Evolutionary conservation across 768 basidiomycete species (phyloP).

Genomic region (Candolleomyces aberdarensis): DNA sequence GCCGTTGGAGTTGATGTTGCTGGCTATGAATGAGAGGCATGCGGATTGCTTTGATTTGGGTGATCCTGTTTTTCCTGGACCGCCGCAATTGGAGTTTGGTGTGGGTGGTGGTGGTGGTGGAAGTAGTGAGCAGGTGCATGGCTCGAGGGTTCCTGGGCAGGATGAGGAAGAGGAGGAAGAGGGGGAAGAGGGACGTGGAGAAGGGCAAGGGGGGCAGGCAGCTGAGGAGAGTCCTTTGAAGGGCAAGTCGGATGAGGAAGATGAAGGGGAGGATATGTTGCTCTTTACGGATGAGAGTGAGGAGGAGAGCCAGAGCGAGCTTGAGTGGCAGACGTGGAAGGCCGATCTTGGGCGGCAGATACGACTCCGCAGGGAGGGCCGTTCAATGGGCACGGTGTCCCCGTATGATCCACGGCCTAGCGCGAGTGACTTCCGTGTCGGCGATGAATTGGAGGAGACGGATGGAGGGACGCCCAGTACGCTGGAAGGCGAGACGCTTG

Average conservation of each 20-base stretch:
- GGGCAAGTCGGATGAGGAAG: slow-evolving; percentile 5
- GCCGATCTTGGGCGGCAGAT: slow-evolving; percentile 45
- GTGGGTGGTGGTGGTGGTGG: slow-evolving; percentile 2
- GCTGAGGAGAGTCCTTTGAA: slow-evolving; percentile 3
- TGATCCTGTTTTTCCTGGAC: slow-evolving; percentile 9
- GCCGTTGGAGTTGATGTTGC: slow-evolving; percentile 48
- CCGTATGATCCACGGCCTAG: slow-evolving; percentile 6
- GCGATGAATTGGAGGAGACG: slow-evolving; percentile 12
- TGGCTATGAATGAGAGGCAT: slow-evolving; percentile 17
- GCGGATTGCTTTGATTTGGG: slow-evolving; percentile 3
- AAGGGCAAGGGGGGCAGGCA: slow-evolving; percentile 9
- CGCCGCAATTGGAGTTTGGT: slow-evolving; percentile 7
- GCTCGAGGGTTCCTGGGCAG: slow-evolving; percentile 7
- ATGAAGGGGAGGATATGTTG: slow-evolving; percentile 5
- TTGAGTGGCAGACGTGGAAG: slow-evolving; percentile 68
- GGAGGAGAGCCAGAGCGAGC: slow-evolving; percentile 48
- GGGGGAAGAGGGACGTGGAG: slow-evolving; percentile 10
- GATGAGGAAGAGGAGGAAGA: slow-evolving; percentile 8
- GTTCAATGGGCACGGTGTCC: slow-evolving; percentile 1
- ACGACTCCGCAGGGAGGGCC: slow-evolving; percentile 9
- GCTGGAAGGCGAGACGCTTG: not conserved
- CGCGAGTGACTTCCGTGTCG: slow-evolving; percentile 12
- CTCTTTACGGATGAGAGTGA: slow-evolving; percentile 27
- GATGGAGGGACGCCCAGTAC: not conserved
- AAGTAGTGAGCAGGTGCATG: slow-evolving; percentile 8